Evolutionary conservation across 208 protist genomes (phyloP).

Genomic region (Vickermania spadyakhi): DNA sequence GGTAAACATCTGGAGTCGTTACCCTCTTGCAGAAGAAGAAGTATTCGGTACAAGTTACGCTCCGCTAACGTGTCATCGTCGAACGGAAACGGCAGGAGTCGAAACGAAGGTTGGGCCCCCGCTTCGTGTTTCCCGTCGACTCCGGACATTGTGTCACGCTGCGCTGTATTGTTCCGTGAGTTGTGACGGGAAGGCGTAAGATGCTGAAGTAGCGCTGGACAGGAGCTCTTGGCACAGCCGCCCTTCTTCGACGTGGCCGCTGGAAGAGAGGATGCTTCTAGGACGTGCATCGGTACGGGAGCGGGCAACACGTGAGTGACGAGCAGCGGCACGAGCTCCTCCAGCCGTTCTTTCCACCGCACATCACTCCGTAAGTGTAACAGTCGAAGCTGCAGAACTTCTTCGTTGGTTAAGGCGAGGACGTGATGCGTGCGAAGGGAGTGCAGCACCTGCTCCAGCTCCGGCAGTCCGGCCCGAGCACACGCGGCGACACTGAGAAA

Average conservation of each 20-base stretch:
- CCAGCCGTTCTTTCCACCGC: slow-evolving; percentile 29
- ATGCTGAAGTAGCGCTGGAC: too few relatives aligned
- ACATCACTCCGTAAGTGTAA: slow-evolving; percentile 46
- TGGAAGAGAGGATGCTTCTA: background rate
- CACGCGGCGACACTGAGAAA: slow-evolving; percentile 47
- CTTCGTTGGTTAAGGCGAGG: slow-evolving; percentile 34
- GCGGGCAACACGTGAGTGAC: too few relatives aligned
- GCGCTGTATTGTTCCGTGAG: too few relatives aligned
- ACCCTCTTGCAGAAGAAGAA: slow-evolving; percentile 63
- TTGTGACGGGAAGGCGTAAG: too few relatives aligned
- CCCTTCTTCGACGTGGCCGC: background rate
- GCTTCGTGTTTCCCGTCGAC: too few relatives aligned
- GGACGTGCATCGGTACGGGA: too few relatives aligned
- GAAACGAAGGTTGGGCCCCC: background rate
- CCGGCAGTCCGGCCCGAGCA: slow-evolving; percentile 42
- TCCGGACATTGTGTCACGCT: too few relatives aligned
- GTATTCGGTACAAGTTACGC: slow-evolving; percentile 39
- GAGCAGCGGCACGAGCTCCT: slow-evolving; percentile 14
- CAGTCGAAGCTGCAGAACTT: slow-evolving; percentile 49
- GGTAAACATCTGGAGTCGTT: slow-evolving; percentile 50
- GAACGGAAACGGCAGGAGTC: background rate
- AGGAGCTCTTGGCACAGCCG: too few relatives aligned
- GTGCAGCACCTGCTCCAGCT: slow-evolving; percentile 47
- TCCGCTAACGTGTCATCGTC: slow-evolving; percentile 16
- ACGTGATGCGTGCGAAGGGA: slow-evolving; percentile 43